Conservation (phyloP, 352 stramenopile species). For the Globisporangium mamillatum region DNA sequence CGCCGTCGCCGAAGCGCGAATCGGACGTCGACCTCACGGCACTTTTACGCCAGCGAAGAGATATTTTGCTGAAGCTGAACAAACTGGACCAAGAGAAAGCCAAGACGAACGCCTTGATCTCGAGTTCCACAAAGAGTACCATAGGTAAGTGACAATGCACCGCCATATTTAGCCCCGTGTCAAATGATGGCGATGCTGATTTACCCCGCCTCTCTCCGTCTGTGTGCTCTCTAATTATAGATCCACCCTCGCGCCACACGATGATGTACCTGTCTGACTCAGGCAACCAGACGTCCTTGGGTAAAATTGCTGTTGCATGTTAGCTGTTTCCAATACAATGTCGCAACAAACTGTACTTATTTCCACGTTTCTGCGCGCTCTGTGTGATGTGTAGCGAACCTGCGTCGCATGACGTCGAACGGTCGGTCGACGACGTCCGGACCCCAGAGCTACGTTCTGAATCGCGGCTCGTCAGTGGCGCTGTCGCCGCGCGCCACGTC, state of each 20-base stretch:
- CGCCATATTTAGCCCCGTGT: neutral
- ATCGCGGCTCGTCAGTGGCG: conserved; percentile 44
- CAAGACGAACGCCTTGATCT: conserved; percentile 30
- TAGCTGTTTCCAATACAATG: conserved; percentile 22
- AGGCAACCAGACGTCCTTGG: conserved; percentile 29
- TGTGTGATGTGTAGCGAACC: conserved; percentile 34
- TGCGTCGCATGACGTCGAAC: conserved; percentile 51
- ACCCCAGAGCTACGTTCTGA: conserved; percentile 44
- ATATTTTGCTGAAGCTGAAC: conserved; percentile 72
- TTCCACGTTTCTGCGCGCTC: conserved; percentile 8
- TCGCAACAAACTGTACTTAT: conserved; percentile 22
- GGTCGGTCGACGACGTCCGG: conserved; percentile 32
- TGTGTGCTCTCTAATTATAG: conserved; percentile 11
- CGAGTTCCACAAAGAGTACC: conserved; percentile 30
- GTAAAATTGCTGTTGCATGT: conserved; percentile 24
- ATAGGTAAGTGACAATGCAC: conserved; percentile 38
- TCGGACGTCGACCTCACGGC: conserved; percentile 80
- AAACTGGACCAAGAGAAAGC: conserved; percentile 58
- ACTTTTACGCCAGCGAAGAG: conserved; percentile 66
- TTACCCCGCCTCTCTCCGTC: neutral
- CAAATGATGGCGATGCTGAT: conserved; percentile 6
- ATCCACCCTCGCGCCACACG: conserved; percentile 37
- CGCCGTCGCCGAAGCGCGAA: conserved; percentile 47
- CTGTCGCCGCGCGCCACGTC: conserved; percentile 49
- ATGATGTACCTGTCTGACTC: conserved; percentile 52